phyloP scores from a whole-genome alignment of 2,329 filamentous ascomycete genomes.

The Diplodia scrobiculata region DNA sequence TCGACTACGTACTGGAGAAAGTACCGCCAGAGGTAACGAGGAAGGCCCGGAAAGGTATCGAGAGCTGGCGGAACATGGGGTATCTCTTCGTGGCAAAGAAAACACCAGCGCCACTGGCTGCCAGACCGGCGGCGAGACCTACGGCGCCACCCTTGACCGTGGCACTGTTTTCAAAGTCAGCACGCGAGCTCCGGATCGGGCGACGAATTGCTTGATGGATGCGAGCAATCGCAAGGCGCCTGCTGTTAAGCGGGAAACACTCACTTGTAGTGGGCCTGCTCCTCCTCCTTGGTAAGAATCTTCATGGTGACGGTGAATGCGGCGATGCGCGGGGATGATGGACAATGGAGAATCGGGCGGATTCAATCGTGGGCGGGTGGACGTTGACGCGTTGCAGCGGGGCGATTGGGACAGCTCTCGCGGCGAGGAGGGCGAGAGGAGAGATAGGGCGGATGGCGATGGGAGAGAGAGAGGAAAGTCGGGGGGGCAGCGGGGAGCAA shows the following conservation, averaged over 20 bases:
- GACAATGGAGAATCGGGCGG: neutral
- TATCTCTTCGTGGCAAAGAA: conserved; percentile 70
- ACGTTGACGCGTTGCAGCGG: neutral
- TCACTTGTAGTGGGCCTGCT: conserved; percentile 77
- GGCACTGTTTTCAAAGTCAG: conserved; percentile 47
- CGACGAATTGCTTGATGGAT: neutral
- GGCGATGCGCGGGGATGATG: neutral
- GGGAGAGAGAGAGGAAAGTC: neutral
- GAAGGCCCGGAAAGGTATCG: conserved; percentile 87
- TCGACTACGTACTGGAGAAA: conserved; percentile 63
- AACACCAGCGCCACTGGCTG: conserved; percentile 68
- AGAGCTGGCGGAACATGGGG: conserved; percentile 75
- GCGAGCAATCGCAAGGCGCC: neutral
- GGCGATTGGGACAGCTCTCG: neutral
- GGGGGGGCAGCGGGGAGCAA: neutral
- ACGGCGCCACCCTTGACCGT: conserved; percentile 78
- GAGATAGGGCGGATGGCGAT: neutral
- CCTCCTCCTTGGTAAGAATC: conserved; percentile 92
- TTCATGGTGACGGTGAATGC: conserved; percentile 68
- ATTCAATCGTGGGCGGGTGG: neutral
- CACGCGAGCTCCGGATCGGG: conserved; percentile 7
- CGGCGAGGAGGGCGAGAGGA: neutral
- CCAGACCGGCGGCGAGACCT: conserved; percentile 70
- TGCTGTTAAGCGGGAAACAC: conserved; percentile 17
- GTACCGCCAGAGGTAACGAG: conserved; percentile 79